Evolutionary conservation across 495 filamentous ascomycete species (phyloP).

Genomic region (Talaromyces wortmannii): DNA sequence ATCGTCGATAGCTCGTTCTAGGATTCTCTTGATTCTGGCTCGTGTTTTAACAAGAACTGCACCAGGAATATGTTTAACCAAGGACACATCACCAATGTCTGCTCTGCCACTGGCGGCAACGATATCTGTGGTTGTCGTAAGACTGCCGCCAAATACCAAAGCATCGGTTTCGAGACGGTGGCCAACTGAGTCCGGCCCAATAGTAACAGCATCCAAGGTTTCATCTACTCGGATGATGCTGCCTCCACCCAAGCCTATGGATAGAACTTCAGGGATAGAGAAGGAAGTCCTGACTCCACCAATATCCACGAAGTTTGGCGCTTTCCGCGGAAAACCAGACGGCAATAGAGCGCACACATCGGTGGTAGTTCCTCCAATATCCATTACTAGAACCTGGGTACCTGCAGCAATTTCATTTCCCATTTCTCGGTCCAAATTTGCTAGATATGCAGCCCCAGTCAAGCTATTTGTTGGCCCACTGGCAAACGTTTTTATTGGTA

Average conservation of each 20-base stretch:
- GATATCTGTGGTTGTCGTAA: conserved; percentile 44
- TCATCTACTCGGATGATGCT: conserved; percentile 34
- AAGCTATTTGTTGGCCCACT: conserved; percentile 46
- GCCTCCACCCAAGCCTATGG: conserved; percentile 48
- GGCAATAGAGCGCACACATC: conserved; percentile 46
- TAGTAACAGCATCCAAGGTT: conserved; percentile 19
- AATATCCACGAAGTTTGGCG: conserved; percentile 32
- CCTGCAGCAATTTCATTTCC: conserved; percentile 4
- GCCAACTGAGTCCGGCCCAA: conserved; percentile 52
- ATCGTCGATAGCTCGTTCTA: conserved; percentile 13
- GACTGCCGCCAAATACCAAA: conserved; percentile 44
- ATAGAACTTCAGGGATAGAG: conserved; percentile 45
- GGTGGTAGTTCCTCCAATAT: conserved; percentile 49
- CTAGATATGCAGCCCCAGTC: conserved; percentile 39
- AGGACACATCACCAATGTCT: conserved; percentile 21
- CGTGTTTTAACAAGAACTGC: conserved; percentile 6
- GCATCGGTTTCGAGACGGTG: conserved; percentile 42
- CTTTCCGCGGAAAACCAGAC: conserved; percentile 47
- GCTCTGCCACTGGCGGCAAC: conserved; percentile 28
- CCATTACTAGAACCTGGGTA: conserved; percentile 4
- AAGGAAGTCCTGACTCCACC: conserved; percentile 47
- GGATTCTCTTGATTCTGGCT: conserved; percentile 10
- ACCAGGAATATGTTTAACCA: conserved; percentile 3
- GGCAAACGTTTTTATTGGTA: conserved; percentile 42
- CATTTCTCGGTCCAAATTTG: conserved; percentile 7